A percentile compares a stretch with the other conserved stretches of the same genome.
phyloP scores from a whole-genome alignment of 164 flowering plant genomes.

The Litsea cubeba region DNA sequence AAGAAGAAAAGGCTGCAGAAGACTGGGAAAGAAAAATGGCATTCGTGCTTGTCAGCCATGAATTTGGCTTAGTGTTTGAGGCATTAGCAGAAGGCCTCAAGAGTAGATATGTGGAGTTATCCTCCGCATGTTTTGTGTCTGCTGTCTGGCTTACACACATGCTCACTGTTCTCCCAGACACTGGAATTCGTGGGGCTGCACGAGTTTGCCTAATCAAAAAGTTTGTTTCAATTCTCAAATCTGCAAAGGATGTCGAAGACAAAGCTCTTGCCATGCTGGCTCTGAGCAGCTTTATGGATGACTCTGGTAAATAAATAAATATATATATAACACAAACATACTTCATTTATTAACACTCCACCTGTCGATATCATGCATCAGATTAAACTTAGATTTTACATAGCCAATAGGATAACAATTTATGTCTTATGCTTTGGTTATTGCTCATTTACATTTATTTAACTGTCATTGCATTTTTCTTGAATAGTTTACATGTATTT shows the following conservation, averaged over 20 bases:
- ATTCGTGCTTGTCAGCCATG: constrained; percentile 66
- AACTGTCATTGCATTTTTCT: neutral
- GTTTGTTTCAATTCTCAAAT: constrained; percentile 51
- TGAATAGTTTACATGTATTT: neutral
- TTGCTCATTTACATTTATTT: neutral
- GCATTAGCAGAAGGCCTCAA: constrained; percentile 72
- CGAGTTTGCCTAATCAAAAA: constrained; percentile 60
- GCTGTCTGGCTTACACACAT: constrained; percentile 72
- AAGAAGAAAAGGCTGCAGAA: constrained; percentile 64
- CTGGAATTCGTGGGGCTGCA: constrained; percentile 75
- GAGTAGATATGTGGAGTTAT: constrained; percentile 48
- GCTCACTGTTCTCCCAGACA: constrained; percentile 67
- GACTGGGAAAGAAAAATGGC: constrained; percentile 81
- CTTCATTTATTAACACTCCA: neutral
- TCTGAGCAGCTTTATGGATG: constrained; percentile 53
- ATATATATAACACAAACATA: neutral
- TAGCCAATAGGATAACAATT: neutral
- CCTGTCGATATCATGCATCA: neutral
- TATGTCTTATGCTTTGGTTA: neutral
- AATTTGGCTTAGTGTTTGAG: constrained; percentile 76
- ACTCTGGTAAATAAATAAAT: constrained; percentile 42
- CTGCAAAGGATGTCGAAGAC: constrained; percentile 55
- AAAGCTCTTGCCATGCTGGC: constrained; percentile 70
- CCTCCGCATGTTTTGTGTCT: constrained; percentile 58
- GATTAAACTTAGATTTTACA: neutral